These are phyloP conservation scores for Penicillium paneum DNA, from an alignment of 2,329 filamentous ascomycete genomes.

Conservation along the genomic window DNA sequence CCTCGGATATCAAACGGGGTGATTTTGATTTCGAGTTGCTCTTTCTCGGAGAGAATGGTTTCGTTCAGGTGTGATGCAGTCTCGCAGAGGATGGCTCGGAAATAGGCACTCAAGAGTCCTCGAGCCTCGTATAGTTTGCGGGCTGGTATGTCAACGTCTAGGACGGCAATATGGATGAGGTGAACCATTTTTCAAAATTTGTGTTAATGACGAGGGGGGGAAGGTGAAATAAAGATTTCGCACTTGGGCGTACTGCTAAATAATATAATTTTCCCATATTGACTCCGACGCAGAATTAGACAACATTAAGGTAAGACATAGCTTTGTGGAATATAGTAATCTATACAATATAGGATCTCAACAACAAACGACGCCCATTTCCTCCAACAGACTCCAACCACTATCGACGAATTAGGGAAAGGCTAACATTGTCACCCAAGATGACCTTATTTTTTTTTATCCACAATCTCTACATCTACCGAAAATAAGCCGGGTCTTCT, in stretches of 20 bases:
- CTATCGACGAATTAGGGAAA: slow-evolving; percentile 23
- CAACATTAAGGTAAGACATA: slow-evolving; percentile 16
- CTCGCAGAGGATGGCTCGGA: slow-evolving; percentile 24
- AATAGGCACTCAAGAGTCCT: slow-evolving; percentile 27
- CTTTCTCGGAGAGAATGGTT: slow-evolving; percentile 8
- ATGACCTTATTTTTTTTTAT: slow-evolving; percentile 24
- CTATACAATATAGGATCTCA: slow-evolving; percentile 11
- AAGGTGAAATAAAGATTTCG: background rate
- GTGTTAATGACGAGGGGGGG: background rate
- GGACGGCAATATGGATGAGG: slow-evolving; percentile 26
- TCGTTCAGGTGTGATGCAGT: slow-evolving; percentile 24
- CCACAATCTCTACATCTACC: slow-evolving; percentile 8
- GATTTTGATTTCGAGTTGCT: slow-evolving; percentile 21
- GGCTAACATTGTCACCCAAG: slow-evolving; percentile 4
- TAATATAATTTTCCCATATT: slow-evolving; percentile 1
- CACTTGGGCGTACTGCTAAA: background rate
- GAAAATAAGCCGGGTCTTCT: background rate
- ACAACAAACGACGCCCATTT: slow-evolving; percentile 4
- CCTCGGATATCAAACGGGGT: slow-evolving; percentile 27
- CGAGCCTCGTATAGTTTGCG: slow-evolving; percentile 24
- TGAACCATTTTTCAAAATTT: slow-evolving; percentile 15
- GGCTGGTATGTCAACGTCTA: slow-evolving; percentile 28
- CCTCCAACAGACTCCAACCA: slow-evolving; percentile 22
- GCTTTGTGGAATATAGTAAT: background rate
- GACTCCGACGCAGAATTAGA: background rate